phyloP scores from a whole-genome alignment of 768 basidiomycete species.

The Suillus ampliporus region DNA sequence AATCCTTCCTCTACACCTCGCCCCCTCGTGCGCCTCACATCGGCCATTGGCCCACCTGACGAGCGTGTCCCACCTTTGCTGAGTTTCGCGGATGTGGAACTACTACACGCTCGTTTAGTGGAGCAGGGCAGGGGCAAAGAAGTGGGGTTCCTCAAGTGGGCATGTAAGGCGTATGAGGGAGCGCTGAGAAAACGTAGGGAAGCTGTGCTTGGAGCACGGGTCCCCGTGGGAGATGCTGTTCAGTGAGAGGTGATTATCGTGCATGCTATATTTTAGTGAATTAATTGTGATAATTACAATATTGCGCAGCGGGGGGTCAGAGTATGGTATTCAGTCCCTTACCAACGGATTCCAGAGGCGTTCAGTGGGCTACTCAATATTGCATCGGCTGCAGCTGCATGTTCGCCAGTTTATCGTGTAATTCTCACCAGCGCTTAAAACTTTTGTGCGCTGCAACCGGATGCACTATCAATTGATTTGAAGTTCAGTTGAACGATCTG shows the following conservation, averaged over 20 bases:
- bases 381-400: no score
- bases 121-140: constrained; percentile 46
- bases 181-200: constrained; percentile 68
- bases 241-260: background rate
- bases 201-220: constrained; percentile 26
- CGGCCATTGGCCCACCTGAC: constrained; percentile 65
- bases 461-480: no score
- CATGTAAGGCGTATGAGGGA: constrained; percentile 75
- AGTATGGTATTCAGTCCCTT: background rate
- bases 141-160: constrained; percentile 73
- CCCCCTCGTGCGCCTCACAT: constrained; percentile 75
- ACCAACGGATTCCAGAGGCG: no score
- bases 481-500: no score
- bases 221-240: background rate
- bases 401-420: no score
- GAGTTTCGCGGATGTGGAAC: constrained; percentile 76
- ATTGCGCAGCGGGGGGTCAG: background rate
- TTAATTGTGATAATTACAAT: background rate
- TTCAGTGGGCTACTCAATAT: no score
- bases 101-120: constrained; percentile 79
- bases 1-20: constrained; percentile 38
- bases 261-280: background rate
- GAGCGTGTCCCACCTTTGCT: constrained; percentile 82
- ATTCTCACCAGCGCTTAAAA: no score
- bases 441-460: no score